phyloP scores from a whole-genome alignment of 352 stramenopile genomes.

The Phytophthora lateralis region DNA sequence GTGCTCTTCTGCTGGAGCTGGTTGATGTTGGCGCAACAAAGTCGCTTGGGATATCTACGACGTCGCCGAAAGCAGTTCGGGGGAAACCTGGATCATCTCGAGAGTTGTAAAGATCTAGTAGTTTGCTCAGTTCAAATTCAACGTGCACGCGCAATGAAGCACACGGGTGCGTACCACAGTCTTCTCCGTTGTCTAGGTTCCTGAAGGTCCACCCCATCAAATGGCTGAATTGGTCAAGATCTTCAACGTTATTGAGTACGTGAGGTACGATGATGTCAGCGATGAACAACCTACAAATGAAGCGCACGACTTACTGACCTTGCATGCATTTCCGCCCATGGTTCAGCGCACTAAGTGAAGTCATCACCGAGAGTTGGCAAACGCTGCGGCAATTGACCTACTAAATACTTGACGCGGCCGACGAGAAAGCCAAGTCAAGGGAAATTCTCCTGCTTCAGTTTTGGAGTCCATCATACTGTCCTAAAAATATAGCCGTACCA shows the following conservation, averaged over 20 bases:
- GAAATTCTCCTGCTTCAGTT: neutral
- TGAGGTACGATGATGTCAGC: neutral
- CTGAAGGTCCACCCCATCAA: conserved; percentile 68
- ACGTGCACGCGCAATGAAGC: neutral
- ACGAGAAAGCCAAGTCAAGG: neutral
- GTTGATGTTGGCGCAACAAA: conserved; percentile 44
- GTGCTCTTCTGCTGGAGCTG: conserved; percentile 3
- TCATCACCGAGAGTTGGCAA: neutral
- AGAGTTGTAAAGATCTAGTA: conserved; percentile 8
- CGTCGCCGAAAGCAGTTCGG: conserved; percentile 43
- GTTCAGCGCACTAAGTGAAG: neutral
- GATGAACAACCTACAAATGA: neutral
- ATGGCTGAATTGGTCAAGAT: conserved; percentile 62
- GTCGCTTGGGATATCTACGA: conserved; percentile 40
- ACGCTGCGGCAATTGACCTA: neutral
- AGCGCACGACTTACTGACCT: neutral
- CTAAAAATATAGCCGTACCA: neutral
- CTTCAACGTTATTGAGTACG: conserved; percentile 19
- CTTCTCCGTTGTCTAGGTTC: conserved; percentile 21
- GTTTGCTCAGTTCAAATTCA: neutral
- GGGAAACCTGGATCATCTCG: conserved; percentile 29
- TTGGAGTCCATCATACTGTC: neutral
- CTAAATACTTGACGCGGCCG: neutral
- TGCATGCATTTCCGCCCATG: neutral
- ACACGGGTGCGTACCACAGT: conserved; percentile 20